A percentile compares a stretch with the other conserved stretches of the same genome.
Conservation (phyloP, 2,329 filamentous ascomycete species). For the Hypoxylon sp. region DNA sequence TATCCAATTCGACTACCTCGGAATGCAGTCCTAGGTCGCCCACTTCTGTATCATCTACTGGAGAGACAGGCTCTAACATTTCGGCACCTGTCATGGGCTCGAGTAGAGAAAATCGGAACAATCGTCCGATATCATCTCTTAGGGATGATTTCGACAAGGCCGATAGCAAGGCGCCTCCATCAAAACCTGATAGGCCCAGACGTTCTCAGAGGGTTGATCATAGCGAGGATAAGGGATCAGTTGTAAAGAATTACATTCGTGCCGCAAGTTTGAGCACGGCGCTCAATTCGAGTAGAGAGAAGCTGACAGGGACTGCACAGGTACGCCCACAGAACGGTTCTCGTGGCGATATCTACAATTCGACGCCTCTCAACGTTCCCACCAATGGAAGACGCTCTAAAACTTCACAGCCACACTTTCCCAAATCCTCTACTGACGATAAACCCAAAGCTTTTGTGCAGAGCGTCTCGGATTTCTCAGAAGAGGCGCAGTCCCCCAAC, state of each 20-base stretch:
- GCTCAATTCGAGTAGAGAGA: neutral
- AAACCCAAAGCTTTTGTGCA: neutral
- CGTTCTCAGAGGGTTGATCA: neutral
- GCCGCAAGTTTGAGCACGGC: neutral
- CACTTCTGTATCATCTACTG: constrained; percentile 28
- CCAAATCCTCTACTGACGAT: neutral
- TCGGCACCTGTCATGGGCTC: constrained; percentile 22
- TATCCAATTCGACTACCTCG: constrained; percentile 17
- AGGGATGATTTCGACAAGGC: neutral
- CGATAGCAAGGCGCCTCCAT: neutral
- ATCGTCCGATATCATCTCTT: neutral
- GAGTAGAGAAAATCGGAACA: neutral
- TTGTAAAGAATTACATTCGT: neutral
- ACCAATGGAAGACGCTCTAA: neutral
- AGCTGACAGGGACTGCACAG: neutral
- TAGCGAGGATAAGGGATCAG: neutral
- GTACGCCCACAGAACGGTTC: neutral
- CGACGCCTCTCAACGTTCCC: neutral
- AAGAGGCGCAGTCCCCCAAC: neutral
- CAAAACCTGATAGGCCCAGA: neutral
- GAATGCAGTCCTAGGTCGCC: neutral
- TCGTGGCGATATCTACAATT: neutral
- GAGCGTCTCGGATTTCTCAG: neutral
- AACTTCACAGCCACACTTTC: neutral
- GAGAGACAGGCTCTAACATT: constrained; percentile 34